Percentiles rank a stretch among this genome's conserved stretches.
These are phyloP conservation scores for Epichloe amarillans DNA, from an alignment of 2,329 filamentous ascomycete genomes.

Conservation along the genomic window DNA sequence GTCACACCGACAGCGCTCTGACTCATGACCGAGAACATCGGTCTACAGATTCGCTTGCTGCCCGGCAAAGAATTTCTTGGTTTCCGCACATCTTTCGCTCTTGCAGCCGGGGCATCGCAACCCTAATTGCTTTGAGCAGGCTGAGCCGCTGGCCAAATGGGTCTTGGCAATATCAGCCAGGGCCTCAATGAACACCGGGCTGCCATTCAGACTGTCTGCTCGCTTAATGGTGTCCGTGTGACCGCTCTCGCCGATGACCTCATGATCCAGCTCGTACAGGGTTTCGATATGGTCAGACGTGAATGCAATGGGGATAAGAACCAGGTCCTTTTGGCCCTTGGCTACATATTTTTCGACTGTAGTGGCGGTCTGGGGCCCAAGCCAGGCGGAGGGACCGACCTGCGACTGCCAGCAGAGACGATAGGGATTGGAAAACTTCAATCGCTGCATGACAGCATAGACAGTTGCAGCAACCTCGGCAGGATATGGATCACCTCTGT, in stretches of 20 bases:
- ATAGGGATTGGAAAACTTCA: constrained; percentile 82
- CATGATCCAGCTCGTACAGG: constrained; percentile 81
- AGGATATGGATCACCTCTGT: constrained; percentile 89
- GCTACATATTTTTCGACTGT: constrained; percentile 82
- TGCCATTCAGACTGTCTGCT: constrained; percentile 85
- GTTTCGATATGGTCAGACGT: constrained; percentile 99
- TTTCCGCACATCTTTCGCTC: constrained; percentile 74
- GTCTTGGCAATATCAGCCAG: constrained; percentile 74
- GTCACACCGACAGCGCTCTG: constrained; percentile 3
- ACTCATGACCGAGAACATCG: neutral
- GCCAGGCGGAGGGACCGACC: constrained; percentile 88
- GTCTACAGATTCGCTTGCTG: constrained; percentile 18
- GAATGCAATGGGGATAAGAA: constrained; percentile 91
- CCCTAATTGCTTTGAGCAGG: constrained; percentile 73
- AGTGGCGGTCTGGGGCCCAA: constrained; percentile 82
- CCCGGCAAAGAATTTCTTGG: constrained; percentile 51
- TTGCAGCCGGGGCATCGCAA: constrained; percentile 87
- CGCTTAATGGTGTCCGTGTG: constrained; percentile 72
- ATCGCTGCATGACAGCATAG: constrained; percentile 85
- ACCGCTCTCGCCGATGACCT: constrained; percentile 82
- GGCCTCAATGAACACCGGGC: constrained; percentile 76
- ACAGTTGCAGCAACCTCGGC: constrained; percentile 93
- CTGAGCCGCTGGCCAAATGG: constrained; percentile 56
- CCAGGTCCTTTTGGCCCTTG: constrained; percentile 80
- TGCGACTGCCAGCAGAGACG: constrained; percentile 96